Evolutionary conservation across 2,329 filamentous ascomycete genomes (phyloP).

Genomic region (Nemania bipapillata): DNA sequence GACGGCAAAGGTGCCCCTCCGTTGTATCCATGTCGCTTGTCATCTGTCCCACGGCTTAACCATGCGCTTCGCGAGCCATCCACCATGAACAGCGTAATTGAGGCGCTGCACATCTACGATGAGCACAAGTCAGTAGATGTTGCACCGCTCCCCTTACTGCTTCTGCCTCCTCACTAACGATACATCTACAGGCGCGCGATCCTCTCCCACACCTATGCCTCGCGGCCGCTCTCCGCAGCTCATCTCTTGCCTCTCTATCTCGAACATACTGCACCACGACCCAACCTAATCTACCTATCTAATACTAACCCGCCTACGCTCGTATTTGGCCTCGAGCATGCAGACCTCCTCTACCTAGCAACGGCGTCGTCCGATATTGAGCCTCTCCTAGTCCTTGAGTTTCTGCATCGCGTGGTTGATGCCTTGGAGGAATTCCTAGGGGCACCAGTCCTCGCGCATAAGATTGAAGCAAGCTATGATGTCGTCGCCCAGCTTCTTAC

Average conservation of each 20-base stretch:
- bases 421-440: constrained; percentile 94
- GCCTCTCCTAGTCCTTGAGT: constrained; percentile 89
- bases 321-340: constrained; percentile 87
- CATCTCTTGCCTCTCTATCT: constrained; percentile 88
- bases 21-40: constrained; percentile 1
- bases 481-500: constrained; percentile 90
- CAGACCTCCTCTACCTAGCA: constrained; percentile 85
- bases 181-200: constrained; percentile 75
- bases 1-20: constrained; percentile 5
- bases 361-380: constrained; percentile 88
- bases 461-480: constrained; percentile 91
- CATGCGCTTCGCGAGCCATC: constrained; percentile 48
- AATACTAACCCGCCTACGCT: constrained; percentile 86
- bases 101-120: constrained; percentile 97
- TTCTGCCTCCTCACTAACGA: constrained; percentile 39
- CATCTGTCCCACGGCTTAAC: constrained; percentile 25
- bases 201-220: constrained; percentile 88
- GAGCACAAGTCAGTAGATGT: constrained; percentile 78
- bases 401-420: constrained; percentile 92
- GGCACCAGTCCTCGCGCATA: constrained; percentile 82
- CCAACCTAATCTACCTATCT: constrained; percentile 85
- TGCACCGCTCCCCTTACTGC: background rate
- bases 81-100: constrained; percentile 85
- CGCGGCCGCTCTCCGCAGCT: constrained; percentile 78
- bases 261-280: constrained; percentile 80